A percentile compares a stretch with the other conserved stretches of the same genome.
Conservation (phyloP, 2,329 filamentous ascomycete genomes). For the Cladosporium sp. region DNA sequence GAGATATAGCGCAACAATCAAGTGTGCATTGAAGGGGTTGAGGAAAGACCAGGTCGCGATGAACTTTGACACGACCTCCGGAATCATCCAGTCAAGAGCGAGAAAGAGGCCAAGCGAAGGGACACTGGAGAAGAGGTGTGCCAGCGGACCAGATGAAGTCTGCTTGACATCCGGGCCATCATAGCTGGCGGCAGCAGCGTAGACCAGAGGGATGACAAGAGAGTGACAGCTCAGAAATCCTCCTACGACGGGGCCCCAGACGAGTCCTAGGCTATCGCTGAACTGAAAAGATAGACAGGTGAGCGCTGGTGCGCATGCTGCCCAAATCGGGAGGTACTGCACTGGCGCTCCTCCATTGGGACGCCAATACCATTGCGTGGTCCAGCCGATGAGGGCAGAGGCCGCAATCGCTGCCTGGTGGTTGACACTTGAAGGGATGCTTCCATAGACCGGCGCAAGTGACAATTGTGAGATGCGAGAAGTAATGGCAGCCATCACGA, state of each 20-base stretch:
- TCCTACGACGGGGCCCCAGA: slow-evolving; percentile 67
- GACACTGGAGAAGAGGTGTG: slow-evolving; percentile 28
- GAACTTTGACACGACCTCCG: slow-evolving; percentile 1
- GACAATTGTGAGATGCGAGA: slow-evolving; percentile 68
- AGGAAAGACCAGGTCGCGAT: slow-evolving; percentile 31
- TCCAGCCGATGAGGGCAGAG: slow-evolving; percentile 65
- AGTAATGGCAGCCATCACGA: slow-evolving; percentile 52
- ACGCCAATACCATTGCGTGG: slow-evolving; percentile 49
- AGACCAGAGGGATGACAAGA: slow-evolving; percentile 35
- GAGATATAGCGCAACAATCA: slow-evolving; percentile 61
- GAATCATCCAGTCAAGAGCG: slow-evolving; percentile 13
- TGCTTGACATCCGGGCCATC: slow-evolving; percentile 12
- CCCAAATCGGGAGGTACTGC: slow-evolving; percentile 63
- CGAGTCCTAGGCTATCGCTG: slow-evolving; percentile 61
- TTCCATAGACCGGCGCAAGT: slow-evolving; percentile 82
- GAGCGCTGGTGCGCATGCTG: slow-evolving; percentile 65
- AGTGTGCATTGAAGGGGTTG: slow-evolving; percentile 66
- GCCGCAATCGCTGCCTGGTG: slow-evolving; percentile 61
- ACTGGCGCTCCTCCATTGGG: slow-evolving; percentile 31
- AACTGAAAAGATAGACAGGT: slow-evolving; percentile 66
- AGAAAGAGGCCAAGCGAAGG: slow-evolving; percentile 10
- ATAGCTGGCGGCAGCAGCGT: slow-evolving; percentile 29
- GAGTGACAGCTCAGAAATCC: slow-evolving; percentile 65
- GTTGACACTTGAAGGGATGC: slow-evolving; percentile 67
- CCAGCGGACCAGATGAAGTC: slow-evolving; percentile 42